phyloP scores from a whole-genome alignment of 306 rosid species.

The Urtica urens region DNA sequence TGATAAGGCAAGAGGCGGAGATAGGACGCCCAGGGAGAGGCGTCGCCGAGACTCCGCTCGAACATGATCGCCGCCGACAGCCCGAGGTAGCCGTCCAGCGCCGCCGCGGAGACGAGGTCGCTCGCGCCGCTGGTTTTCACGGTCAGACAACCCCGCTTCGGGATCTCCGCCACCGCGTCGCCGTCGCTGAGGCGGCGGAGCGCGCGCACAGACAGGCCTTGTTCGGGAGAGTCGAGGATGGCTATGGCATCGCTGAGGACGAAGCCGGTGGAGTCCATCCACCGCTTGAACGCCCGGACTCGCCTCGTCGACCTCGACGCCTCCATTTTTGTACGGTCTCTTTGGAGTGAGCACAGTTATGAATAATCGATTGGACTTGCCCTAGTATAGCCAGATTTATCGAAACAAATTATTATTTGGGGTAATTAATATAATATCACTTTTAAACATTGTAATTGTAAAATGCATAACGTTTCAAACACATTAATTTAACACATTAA shows the following conservation, averaged over 20 bases:
- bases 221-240: constrained; percentile 32
- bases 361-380: too few relatives aligned
- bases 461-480: too few relatives aligned
- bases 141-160: constrained; percentile 72
- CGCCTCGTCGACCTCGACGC: constrained; percentile 30
- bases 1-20: constrained; percentile 53
- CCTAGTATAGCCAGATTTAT: too few relatives aligned
- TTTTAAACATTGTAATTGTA: too few relatives aligned
- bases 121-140: constrained; percentile 45
- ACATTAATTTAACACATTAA: too few relatives aligned
- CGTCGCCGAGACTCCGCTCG: constrained; percentile 57
- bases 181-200: constrained; percentile 45
- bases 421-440: too few relatives aligned
- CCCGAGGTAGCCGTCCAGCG: constrained; percentile 43
- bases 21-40: constrained; percentile 65
- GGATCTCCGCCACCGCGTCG: constrained; percentile 69
- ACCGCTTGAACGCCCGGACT: constrained; percentile 74
- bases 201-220: constrained; percentile 51
- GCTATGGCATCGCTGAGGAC: constrained; percentile 50
- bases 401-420: too few relatives aligned
- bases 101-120: constrained; percentile 37
- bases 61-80: constrained; percentile 67
- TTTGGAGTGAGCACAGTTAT: too few relatives aligned
- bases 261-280: constrained; percentile 63
- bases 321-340: too few relatives aligned